Percentiles rank a stretch among this genome's conserved stretches.
Conservation (phyloP, 2,329 filamentous ascomycete species). For the Rhynchosporium graminicola region DNA sequence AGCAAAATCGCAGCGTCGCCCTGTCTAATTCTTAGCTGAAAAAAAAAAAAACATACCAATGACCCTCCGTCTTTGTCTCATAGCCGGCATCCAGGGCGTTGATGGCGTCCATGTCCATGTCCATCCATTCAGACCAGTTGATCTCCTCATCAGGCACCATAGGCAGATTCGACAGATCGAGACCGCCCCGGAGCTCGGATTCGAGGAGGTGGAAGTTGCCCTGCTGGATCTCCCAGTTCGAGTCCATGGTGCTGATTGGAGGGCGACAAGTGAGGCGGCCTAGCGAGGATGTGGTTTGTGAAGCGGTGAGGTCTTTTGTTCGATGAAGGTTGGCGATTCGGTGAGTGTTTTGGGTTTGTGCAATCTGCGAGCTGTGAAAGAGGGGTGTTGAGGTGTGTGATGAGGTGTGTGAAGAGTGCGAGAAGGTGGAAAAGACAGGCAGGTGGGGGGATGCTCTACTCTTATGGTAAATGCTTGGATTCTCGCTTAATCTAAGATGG, state of each 20-base stretch:
- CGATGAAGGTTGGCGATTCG: neutral
- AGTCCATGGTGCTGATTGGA: slow-evolving; percentile 18
- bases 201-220: neutral
- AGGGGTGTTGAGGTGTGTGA: neutral
- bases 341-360: neutral
- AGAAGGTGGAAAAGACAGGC: neutral
- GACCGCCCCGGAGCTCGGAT: slow-evolving; percentile 17
- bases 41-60: neutral
- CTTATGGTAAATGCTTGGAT: neutral
- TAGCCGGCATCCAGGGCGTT: neutral
- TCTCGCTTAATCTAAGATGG: neutral
- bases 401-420: slow-evolving; percentile 1
- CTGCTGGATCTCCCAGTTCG: neutral
- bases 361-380: too few species aligned
- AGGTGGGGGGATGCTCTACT: neutral
- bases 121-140: slow-evolving; percentile 3
- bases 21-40: neutral
- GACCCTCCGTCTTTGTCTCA: neutral
- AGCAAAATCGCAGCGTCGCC: too few species aligned
- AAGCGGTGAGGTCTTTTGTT: neutral
- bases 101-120: neutral
- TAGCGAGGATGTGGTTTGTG: slow-evolving; percentile 19
- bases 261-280: slow-evolving; percentile 24
- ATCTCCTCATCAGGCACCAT: neutral
- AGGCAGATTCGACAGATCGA: slow-evolving; percentile 9